Evolutionary conservation across 768 basidiomycete genomes (phyloP).

Genomic region (Tylopilus cervinicoccineus): DNA sequence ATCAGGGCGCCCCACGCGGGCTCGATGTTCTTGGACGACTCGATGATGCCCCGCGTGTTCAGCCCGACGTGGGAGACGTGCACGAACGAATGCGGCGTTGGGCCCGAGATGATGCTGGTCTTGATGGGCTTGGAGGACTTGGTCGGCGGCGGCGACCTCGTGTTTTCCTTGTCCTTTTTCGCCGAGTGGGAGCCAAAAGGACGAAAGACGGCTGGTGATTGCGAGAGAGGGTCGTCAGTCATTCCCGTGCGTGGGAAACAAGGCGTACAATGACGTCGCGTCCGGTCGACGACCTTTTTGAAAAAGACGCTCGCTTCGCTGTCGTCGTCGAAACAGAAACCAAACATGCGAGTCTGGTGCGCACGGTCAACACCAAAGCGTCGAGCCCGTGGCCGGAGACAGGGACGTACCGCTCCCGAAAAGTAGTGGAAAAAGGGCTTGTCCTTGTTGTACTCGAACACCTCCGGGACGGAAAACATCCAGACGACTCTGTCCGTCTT

Average conservation of each 20-base stretch:
- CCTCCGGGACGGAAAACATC: constrained; percentile 59
- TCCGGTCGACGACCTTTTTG: constrained; percentile 54
- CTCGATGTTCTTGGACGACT: constrained; percentile 51
- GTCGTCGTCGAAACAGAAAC: constrained; percentile 58
- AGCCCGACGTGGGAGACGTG: constrained; percentile 66
- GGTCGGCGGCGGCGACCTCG: constrained; percentile 38
- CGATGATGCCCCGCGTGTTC: constrained; percentile 45
- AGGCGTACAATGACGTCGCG: constrained; percentile 38
- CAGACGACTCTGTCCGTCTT: constrained; percentile 58
- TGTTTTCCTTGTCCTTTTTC: constrained; percentile 22
- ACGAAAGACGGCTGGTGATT: constrained; percentile 23
- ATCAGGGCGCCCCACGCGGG: constrained; percentile 49
- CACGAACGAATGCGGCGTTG: constrained; percentile 57
- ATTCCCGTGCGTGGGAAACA: not conserved
- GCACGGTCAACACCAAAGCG: not conserved
- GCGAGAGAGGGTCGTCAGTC: not conserved
- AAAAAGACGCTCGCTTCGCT: constrained; percentile 54
- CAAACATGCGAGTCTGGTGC: constrained; percentile 42
- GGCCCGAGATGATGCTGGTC: constrained; percentile 49
- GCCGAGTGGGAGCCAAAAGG: constrained; percentile 26
- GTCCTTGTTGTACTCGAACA: constrained; percentile 73
- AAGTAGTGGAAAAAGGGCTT: constrained; percentile 92
- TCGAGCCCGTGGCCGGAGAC: not conserved
- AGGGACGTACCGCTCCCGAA: constrained; percentile 67
- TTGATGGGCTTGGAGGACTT: constrained; percentile 30